Conservation (phyloP, 495 filamentous ascomycete genomes). For the Elaphomyces granulatus region DNA sequence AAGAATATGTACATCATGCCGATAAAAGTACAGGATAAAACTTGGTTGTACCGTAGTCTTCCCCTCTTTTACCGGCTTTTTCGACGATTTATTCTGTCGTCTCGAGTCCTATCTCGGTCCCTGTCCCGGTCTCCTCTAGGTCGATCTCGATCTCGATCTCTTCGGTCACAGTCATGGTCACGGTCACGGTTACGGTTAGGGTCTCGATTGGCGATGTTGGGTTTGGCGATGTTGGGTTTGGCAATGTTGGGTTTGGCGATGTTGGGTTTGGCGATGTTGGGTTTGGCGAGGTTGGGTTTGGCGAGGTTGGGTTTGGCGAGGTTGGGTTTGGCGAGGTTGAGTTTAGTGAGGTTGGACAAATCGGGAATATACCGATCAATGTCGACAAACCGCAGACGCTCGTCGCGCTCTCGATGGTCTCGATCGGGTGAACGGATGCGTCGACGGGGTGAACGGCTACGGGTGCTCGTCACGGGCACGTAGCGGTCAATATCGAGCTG, state of each 20-base stretch:
- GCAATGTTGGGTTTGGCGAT: too few species aligned
- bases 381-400: constrained; percentile 18
- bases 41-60: too few species aligned
- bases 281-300: too few species aligned
- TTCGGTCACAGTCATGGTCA: constrained; percentile 6
- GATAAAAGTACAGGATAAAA: too few species aligned
- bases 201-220: too few species aligned
- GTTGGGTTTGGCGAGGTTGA: too few species aligned
- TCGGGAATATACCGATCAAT: constrained; percentile 43
- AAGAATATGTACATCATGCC: too few species aligned
- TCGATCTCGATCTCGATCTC: not conserved
- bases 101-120: constrained; percentile 4
- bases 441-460: constrained; percentile 32
- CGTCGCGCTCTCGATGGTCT: constrained; percentile 7
- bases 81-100: constrained; percentile 5
- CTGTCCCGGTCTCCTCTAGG: constrained; percentile 13
- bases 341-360: constrained; percentile 7
- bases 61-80: too few species aligned
- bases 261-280: too few species aligned
- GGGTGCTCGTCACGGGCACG: constrained; percentile 30
- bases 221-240: too few species aligned
- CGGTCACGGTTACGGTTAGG: constrained; percentile 6
- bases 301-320: too few species aligned
- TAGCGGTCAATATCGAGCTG: constrained; percentile 37
- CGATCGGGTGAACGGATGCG: constrained; percentile 22